These are phyloP conservation scores for Candida railenensis DNA, from an alignment of 805 yeast species.

Conservation along the genomic window DNA sequence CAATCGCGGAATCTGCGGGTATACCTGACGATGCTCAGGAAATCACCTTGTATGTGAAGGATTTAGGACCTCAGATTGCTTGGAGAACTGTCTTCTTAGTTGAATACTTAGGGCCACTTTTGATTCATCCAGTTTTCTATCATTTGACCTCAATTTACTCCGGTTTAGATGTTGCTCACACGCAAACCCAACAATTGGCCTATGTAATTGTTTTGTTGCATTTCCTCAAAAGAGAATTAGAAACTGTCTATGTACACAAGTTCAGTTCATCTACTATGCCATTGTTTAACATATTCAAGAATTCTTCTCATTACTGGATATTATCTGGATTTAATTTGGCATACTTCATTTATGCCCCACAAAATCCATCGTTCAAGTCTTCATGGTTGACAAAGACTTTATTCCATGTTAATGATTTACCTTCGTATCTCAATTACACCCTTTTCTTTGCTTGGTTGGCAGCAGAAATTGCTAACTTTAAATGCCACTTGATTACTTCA, in stretches of 20 bases:
- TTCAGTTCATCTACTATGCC: constrained; percentile 96
- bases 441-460: constrained; percentile 49
- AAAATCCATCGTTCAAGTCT: constrained; percentile 6
- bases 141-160: constrained; percentile 32
- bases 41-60: constrained; percentile 65
- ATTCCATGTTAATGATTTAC: constrained; percentile 46
- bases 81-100: constrained; percentile 89
- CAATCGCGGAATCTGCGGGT: constrained; percentile 41
- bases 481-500: constrained; percentile 68
- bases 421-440: constrained; percentile 24
- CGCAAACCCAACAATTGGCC: constrained; percentile 53
- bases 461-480: constrained; percentile 71
- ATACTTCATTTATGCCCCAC: constrained; percentile 43
- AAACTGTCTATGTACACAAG: constrained; percentile 79
- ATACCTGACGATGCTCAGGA: constrained; percentile 29
- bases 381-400: constrained; percentile 23
- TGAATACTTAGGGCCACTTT: constrained; percentile 88
- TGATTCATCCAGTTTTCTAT: constrained; percentile 74
- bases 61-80: constrained; percentile 87
- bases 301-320: constrained; percentile 91
- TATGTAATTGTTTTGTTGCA: constrained; percentile 65
- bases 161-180: constrained; percentile 34
- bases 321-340: constrained; percentile 67
- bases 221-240: constrained; percentile 84
- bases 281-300: constrained; percentile 77